phyloP scores from a whole-genome alignment of 2,329 filamentous ascomycete genomes.

The Xylariaceae sp. region DNA sequence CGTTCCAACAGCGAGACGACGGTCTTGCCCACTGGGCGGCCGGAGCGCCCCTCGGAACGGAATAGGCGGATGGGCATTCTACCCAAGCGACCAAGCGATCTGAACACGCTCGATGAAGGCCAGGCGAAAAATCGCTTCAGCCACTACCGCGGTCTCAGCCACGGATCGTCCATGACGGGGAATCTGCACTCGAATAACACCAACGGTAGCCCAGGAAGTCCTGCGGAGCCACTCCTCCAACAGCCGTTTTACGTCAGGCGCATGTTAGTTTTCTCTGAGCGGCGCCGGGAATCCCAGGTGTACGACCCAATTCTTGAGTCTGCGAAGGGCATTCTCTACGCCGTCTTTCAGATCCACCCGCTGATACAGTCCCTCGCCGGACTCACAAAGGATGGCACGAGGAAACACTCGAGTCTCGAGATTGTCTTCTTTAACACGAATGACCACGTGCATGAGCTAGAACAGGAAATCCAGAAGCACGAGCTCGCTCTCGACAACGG shows the following conservation, averaged over 20 bases:
- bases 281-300: conserved; percentile 55
- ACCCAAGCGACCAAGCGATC: conserved; percentile 53
- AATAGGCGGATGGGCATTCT: conserved; percentile 61
- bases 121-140: conserved; percentile 60
- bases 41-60: conserved; percentile 49
- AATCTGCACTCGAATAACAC: conserved; percentile 32
- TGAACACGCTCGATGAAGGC: conserved; percentile 58
- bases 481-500: conserved; percentile 47
- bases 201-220: conserved; percentile 52
- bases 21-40: conserved; percentile 42
- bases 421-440: conserved; percentile 64
- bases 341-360: conserved; percentile 62
- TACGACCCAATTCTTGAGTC: conserved; percentile 59
- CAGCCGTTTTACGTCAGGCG: conserved; percentile 59
- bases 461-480: conserved; percentile 59
- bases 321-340: conserved; percentile 61
- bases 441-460: conserved; percentile 59
- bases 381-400: conserved; percentile 54
- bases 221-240: conserved; percentile 51
- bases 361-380: conserved; percentile 62
- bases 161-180: conserved; percentile 63
- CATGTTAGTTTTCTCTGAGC: conserved; percentile 58
- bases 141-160: conserved; percentile 61
- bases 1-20: conserved; percentile 64
- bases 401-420: conserved; percentile 59